These are phyloP conservation scores for Porodaedalea pini DNA, from an alignment of 1,284 basidiomycete genomes.

Conservation along the genomic window DNA sequence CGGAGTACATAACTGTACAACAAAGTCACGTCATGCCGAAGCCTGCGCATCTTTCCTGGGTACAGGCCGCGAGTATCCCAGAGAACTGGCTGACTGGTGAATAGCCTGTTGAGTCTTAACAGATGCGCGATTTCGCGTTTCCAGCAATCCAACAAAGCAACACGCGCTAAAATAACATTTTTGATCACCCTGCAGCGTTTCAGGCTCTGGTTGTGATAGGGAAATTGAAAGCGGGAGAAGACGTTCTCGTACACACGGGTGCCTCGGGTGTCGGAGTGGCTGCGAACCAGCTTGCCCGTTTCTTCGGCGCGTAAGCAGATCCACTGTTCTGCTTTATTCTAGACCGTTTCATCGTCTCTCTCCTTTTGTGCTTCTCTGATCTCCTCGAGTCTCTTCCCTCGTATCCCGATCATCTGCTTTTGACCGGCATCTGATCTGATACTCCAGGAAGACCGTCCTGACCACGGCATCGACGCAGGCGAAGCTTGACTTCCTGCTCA, in stretches of 20 bases:
- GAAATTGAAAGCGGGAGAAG: slow-evolving; percentile 65
- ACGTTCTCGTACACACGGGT: slow-evolving; percentile 86
- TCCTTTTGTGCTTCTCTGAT: neutral
- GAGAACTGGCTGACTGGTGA: slow-evolving; percentile 84
- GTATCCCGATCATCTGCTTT: neutral
- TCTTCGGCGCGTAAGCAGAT: slow-evolving; percentile 65
- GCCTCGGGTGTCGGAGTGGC: slow-evolving; percentile 90
- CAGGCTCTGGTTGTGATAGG: slow-evolving; percentile 76
- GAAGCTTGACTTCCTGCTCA: slow-evolving; percentile 78
- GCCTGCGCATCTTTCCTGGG: slow-evolving; percentile 74
- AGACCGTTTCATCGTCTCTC: neutral
- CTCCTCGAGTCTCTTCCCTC: slow-evolving; percentile 13
- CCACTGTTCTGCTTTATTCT: neutral
- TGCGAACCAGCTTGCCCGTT: slow-evolving; percentile 84
- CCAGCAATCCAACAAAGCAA: neutral
- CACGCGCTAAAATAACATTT: neutral
- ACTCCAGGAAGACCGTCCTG: slow-evolving; percentile 62
- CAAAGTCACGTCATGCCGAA: slow-evolving; percentile 74
- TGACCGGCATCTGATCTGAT: slow-evolving; percentile 6
- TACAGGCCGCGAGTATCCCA: slow-evolving; percentile 80
- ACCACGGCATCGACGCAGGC: slow-evolving; percentile 84
- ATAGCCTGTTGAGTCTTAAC: slow-evolving; percentile 4
- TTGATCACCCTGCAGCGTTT: slow-evolving; percentile 51
- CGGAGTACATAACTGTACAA: slow-evolving; percentile 77
- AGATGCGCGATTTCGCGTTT: neutral